Evolutionary conservation across 1,284 basidiomycete species (phyloP).

Genomic region (Malassezia caprae): DNA sequence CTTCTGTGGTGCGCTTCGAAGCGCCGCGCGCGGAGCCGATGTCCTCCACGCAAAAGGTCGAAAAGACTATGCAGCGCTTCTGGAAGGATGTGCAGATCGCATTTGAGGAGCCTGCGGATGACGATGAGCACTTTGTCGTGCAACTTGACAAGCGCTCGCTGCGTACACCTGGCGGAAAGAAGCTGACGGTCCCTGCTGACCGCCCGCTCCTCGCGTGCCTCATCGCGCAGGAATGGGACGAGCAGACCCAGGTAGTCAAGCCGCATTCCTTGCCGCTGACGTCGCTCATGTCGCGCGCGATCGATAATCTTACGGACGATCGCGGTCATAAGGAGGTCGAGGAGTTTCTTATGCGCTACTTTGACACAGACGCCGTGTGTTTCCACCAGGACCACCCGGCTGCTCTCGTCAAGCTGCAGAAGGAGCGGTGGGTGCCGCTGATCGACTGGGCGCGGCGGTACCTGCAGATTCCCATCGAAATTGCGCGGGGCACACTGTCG

Average conservation of each 20-base stretch:
- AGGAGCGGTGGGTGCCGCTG: conserved; percentile 80
- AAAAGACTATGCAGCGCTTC: conserved; percentile 27
- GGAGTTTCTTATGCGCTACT: conserved; percentile 67
- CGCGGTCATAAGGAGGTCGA: conserved; percentile 59
- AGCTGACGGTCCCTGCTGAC: conserved; percentile 61
- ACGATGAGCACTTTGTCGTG: conserved; percentile 49
- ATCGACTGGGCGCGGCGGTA: conserved; percentile 68
- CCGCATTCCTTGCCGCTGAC: conserved; percentile 89
- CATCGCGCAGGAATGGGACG: conserved; percentile 92
- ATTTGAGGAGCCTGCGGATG: neutral
- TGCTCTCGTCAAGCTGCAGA: conserved; percentile 67
- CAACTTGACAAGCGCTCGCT: conserved; percentile 74
- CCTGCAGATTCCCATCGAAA: conserved; percentile 49
- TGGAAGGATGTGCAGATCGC: conserved; percentile 29
- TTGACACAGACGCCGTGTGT: conserved; percentile 91
- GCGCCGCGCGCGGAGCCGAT: neutral
- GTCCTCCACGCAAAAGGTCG: conserved; percentile 5
- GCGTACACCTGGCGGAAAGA: conserved; percentile 73
- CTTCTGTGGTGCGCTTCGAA: neutral
- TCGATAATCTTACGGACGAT: conserved; percentile 65
- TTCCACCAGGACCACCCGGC: conserved; percentile 72
- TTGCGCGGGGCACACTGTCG: conserved; percentile 24
- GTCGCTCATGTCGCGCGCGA: conserved; percentile 73
- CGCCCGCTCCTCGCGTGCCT: conserved; percentile 68
- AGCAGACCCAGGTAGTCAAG: conserved; percentile 73